Base-by-base conservation (phyloP, 495 filamentous ascomycete genomes). In the Usnea hakonensis region DNA sequence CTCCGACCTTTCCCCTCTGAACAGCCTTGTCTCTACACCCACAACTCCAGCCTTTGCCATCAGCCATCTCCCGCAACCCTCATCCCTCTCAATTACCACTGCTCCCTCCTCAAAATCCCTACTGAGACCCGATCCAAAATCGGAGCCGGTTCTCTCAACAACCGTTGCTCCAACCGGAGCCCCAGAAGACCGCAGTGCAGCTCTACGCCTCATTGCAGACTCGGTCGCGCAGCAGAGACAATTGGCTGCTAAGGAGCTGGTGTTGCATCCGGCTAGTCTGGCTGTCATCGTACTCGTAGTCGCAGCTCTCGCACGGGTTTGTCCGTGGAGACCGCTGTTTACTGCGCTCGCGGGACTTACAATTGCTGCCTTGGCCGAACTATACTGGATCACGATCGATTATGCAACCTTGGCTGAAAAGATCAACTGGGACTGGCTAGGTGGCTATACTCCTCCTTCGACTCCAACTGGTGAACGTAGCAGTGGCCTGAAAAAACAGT, bases 151-250 rank as follows among this genome's bases (percentile, higher is more conserved):
- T 64, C 72, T 55, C 56, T 60, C 53, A 65, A 68, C 60, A 63
- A 58, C 46, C 60, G 54, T 43, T 50, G 68, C 62, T 41, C 66
- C 73, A 61, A 50, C 59, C 53, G 64, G 69, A 4, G 61, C 68
- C 28, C 60, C 72, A 8, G 57, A 67, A 38, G 44, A 57, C 60
- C 71, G 73, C 50, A 66, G 75, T 41, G 64, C 75, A 17, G 75
- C 79, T 7, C 73, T 85, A 21, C 73, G 73, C 38, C 78, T 86
- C 13, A 73, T 86, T 60, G 74, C 83, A 16, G 76, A 83, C 71
- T 81, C 79, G 43, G 75, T 90, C 56, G 83, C 84, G 17, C 84
- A 89, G 65, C 85, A 88, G 65, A 81, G 84, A 30, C 79, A 85
- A 67, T 32, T 73, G 8, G 78, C 85, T n/a, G 74, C 78, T 16